A percentile compares a stretch with the other conserved stretches of the same genome.
These are phyloP conservation scores for Epithemia pelagica DNA, from an alignment of 108 stramenopile genomes.

Conservation along the genomic window DNA sequence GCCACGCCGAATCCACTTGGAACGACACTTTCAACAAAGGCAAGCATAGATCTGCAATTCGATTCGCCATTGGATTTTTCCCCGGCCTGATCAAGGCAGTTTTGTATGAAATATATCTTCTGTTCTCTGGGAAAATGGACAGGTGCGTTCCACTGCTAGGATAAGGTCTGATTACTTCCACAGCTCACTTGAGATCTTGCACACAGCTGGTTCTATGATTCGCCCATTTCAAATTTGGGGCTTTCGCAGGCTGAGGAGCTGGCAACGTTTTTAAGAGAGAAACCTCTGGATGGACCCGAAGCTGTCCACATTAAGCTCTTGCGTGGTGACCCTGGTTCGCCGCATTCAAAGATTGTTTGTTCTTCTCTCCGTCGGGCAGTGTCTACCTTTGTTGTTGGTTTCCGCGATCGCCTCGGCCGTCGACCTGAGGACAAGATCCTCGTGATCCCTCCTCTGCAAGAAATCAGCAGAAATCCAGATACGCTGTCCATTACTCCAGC, in stretches of 20 bases:
- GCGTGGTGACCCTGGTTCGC: slow-evolving; percentile 33
- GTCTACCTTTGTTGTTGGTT: slow-evolving; percentile 73
- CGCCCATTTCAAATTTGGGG: slow-evolving; percentile 62
- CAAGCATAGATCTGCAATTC: slow-evolving; percentile 43
- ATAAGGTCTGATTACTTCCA: slow-evolving; percentile 1
- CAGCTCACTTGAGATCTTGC: slow-evolving; percentile 2
- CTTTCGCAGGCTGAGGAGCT: slow-evolving; percentile 61
- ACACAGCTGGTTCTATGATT: slow-evolving; percentile 82
- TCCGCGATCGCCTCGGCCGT: slow-evolving; percentile 57
- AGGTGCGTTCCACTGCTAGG: slow-evolving; percentile 23
- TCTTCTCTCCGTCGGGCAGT: slow-evolving; percentile 83
- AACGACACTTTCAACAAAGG: slow-evolving; percentile 87
- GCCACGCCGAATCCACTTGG: slow-evolving; percentile 86
- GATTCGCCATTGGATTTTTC: slow-evolving; percentile 65
- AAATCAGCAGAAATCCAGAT: slow-evolving; percentile 88
- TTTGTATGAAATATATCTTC: slow-evolving; percentile 60
- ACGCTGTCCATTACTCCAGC: slow-evolving; percentile 82
- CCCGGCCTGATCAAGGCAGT: slow-evolving; percentile 75
- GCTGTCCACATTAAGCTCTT: slow-evolving; percentile 28
- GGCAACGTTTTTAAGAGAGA: slow-evolving; percentile 51
- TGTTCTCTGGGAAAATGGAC: slow-evolving; percentile 65
- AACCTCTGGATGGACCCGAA: slow-evolving; percentile 14
- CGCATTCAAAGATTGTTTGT: slow-evolving; percentile 58
- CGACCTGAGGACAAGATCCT: slow-evolving; percentile 55
- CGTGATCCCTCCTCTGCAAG: slow-evolving; percentile 74